Percentiles rank a stretch among this genome's conserved stretches.
Conservation (phyloP, 345 rosid genomes). For the Hibiscus mutabilis region DNA sequence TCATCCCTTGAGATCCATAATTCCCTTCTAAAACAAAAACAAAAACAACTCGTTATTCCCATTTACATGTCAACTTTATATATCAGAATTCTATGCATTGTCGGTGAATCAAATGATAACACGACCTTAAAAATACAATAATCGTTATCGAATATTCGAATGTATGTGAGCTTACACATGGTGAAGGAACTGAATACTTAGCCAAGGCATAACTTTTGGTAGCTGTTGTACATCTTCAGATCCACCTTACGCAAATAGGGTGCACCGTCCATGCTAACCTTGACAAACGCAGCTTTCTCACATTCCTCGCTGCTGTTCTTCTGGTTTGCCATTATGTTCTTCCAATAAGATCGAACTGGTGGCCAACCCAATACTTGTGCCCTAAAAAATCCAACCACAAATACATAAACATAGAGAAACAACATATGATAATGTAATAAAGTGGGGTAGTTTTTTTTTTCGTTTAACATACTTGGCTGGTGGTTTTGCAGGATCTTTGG, state of each 20-base stretch:
- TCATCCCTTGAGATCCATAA: conserved; percentile 71
- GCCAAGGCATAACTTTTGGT: conserved; percentile 73
- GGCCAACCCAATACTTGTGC: conserved; percentile 98
- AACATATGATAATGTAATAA: not conserved
- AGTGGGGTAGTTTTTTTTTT: not conserved
- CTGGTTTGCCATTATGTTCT: conserved; percentile 70
- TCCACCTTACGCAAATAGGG: conserved; percentile 94
- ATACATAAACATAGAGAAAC: not conserved
- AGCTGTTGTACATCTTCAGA: conserved; percentile 82
- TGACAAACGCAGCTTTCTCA: conserved; percentile 62
- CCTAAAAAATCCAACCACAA: conserved; percentile 25
- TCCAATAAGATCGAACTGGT: conserved; percentile 84
- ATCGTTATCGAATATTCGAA: not conserved
- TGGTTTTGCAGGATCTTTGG: conserved; percentile 59
- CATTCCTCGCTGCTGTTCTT: conserved; percentile 32
- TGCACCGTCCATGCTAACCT: conserved; percentile 98
- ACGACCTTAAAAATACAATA: no score
- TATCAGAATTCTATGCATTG: no score
- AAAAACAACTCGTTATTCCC: not conserved
- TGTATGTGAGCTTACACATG: conserved; percentile 45
- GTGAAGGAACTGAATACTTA: conserved; percentile 94
- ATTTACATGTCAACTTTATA: no score
- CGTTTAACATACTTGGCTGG: conserved; percentile 68
- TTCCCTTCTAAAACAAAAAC: conserved; percentile 29
- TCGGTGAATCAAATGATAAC: no score